phyloP scores from a whole-genome alignment of 1,284 basidiomycete genomes.

The Chondrostereum purpureum region DNA sequence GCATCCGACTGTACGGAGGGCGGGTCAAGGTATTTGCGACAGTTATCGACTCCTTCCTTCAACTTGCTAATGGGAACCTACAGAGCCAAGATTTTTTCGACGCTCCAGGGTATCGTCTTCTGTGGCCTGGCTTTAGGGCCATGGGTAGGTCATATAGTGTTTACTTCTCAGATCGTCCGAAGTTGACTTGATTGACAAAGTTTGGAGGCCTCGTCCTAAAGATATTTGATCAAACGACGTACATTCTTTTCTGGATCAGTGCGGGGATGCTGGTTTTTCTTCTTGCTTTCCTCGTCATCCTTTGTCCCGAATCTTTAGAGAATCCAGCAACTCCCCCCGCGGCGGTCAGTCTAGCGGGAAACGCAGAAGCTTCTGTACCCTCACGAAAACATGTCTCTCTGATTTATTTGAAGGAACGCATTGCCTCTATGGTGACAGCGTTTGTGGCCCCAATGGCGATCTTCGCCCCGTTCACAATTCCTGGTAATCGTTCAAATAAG shows the following conservation, averaged over 20 bases:
- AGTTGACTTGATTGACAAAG: conserved; percentile 17
- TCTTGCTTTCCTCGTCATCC: conserved; percentile 33
- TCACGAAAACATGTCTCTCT: conserved; percentile 22
- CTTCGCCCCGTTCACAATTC: conserved; percentile 34
- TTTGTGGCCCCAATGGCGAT: conserved; percentile 40
- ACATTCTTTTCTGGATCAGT: conserved; percentile 34
- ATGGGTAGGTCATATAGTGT: conserved; percentile 30
- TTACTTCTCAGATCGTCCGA: conserved; percentile 7
- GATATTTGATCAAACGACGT: conserved; percentile 24
- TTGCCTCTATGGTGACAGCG: conserved; percentile 25
- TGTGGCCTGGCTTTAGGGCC: conserved; percentile 42
- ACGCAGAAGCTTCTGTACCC: neutral
- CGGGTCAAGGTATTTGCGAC: conserved; percentile 33
- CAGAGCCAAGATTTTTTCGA: conserved; percentile 43
- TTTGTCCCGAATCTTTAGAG: conserved; percentile 41
- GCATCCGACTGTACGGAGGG: conserved; percentile 44
- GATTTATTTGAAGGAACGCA: conserved; percentile 16
- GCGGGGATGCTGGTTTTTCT: conserved; percentile 28
- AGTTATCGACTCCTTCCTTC: neutral
- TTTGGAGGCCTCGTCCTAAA: conserved; percentile 28
- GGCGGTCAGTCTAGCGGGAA: conserved; percentile 6
- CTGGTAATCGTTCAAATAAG: conserved; percentile 25
- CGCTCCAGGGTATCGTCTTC: conserved; percentile 46
- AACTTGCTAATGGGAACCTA: neutral
- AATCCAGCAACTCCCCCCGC: conserved; percentile 15